Percentiles rank a stretch among this genome's conserved stretches.
Conservation (phyloP, 768 basidiomycete species). For the Mycena polygramma region DNA sequence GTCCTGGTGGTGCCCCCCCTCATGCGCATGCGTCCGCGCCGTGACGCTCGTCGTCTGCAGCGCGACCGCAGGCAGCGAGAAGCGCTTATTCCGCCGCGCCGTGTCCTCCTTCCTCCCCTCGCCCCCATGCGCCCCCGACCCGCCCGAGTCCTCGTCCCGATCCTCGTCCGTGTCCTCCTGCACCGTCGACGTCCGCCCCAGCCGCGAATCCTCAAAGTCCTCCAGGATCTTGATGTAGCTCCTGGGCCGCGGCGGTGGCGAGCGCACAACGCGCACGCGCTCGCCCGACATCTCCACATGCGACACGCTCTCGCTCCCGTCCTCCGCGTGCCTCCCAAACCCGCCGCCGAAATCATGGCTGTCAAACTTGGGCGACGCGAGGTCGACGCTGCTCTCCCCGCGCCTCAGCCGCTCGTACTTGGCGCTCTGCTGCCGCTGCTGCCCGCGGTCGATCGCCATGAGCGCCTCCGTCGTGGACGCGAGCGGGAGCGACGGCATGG, state of each 20-base stretch:
- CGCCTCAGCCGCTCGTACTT: constrained; percentile 43
- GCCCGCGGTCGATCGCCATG: constrained; percentile 58
- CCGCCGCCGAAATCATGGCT: constrained; percentile 4
- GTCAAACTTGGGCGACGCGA: constrained; percentile 33
- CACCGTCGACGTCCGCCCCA: constrained; percentile 29
- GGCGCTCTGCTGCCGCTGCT: constrained; percentile 26
- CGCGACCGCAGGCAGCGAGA: constrained; percentile 83
- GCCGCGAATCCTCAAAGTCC: constrained; percentile 64
- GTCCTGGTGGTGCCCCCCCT: constrained; percentile 40
- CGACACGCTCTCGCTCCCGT: constrained; percentile 18
- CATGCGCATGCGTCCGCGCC: constrained; percentile 59
- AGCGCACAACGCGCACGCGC: constrained; percentile 49
- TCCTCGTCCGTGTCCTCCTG: constrained; percentile 37
- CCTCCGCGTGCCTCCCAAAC: constrained; percentile 5
- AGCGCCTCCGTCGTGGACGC: constrained; percentile 57
- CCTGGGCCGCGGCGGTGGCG: constrained; percentile 61
- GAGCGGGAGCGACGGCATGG: constrained; percentile 65
- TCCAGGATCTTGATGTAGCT: constrained; percentile 79
- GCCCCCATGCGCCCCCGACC: constrained; percentile 11
- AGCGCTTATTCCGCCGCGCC: constrained; percentile 72
- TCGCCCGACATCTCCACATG: constrained; percentile 41
- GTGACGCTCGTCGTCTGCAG: constrained; percentile 81
- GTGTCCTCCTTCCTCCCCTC: constrained; percentile 66
- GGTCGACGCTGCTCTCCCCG: constrained; percentile 27
- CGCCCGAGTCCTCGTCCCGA: constrained; percentile 28